A percentile compares a stretch with the other conserved stretches of the same genome.
Conservation (phyloP, 2,329 filamentous ascomycete species). For the Blumeria graminis region DNA sequence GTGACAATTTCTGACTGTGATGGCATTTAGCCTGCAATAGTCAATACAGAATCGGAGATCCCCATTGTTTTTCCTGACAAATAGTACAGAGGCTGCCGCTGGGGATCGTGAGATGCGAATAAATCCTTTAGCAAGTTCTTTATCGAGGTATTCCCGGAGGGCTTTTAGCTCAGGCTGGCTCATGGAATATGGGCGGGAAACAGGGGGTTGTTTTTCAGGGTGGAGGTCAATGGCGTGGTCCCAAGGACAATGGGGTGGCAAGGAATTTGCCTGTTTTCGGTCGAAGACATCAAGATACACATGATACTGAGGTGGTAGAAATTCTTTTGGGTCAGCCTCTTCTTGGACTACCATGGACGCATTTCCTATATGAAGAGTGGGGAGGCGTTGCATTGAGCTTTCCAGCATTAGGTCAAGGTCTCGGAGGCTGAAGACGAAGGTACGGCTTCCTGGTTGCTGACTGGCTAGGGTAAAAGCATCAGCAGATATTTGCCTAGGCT, state of each 20-base stretch:
- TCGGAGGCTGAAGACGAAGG: not conserved
- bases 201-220: not conserved
- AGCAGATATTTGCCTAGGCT: not conserved
- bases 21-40: not conserved
- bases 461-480: not conserved
- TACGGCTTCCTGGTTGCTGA: not conserved
- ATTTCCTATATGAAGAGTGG: not conserved
- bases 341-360: not conserved
- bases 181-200: not conserved
- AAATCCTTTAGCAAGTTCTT: not conserved
- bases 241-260: not conserved
- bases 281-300: not conserved
- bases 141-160: not conserved
- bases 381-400: not conserved
- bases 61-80: not conserved
- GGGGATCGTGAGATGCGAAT: not conserved
- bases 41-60: not conserved
- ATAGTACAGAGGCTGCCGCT: not conserved
- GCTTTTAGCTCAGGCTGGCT: not conserved
- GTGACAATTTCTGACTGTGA: not conserved
- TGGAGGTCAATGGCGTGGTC: not conserved
- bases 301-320: not conserved
- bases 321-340: too few species aligned
- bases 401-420: not conserved
- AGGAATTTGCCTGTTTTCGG: not conserved